Evolutionary conservation across 257 asterid genomes (phyloP).

Genomic region (Nicotiana undulata): DNA sequence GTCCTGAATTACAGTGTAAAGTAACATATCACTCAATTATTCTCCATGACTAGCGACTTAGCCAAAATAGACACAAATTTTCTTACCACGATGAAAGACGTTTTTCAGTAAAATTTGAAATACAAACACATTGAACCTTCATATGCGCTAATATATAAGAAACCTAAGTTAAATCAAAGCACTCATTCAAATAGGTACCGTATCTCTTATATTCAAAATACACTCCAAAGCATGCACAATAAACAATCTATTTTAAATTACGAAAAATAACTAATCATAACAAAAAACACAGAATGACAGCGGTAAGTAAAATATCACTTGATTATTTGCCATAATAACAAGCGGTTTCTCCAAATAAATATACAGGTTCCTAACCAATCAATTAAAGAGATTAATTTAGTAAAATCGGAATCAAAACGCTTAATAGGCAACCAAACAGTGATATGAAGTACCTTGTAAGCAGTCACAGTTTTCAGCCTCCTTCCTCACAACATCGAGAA

Average conservation of each 20-base stretch:
- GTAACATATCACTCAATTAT: background rate
- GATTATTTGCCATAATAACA: too few relatives aligned
- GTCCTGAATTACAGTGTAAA: background rate
- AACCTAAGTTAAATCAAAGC: background rate
- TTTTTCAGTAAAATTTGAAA: background rate
- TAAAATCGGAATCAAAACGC: background rate
- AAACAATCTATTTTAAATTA: background rate
- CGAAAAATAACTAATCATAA: background rate
- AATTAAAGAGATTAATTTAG: background rate
- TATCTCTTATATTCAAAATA: background rate
- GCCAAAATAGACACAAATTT: background rate
- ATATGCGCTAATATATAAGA: background rate
- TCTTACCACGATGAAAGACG: background rate
- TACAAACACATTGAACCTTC: background rate
- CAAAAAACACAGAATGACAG: background rate
- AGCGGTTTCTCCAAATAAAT: too few relatives aligned
- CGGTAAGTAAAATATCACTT: too few relatives aligned
- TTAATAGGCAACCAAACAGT: background rate
- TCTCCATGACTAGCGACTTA: background rate
- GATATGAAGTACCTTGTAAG: background rate
- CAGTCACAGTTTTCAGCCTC: slow-evolving; percentile 10
- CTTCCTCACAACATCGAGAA: slow-evolving; percentile 4
- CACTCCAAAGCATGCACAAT: background rate
- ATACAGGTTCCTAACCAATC: too few relatives aligned
- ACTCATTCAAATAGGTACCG: background rate